These are phyloP conservation scores for Rhizodiscina lignyota DNA, from an alignment of 495 filamentous ascomycete genomes.

Conservation along the genomic window DNA sequence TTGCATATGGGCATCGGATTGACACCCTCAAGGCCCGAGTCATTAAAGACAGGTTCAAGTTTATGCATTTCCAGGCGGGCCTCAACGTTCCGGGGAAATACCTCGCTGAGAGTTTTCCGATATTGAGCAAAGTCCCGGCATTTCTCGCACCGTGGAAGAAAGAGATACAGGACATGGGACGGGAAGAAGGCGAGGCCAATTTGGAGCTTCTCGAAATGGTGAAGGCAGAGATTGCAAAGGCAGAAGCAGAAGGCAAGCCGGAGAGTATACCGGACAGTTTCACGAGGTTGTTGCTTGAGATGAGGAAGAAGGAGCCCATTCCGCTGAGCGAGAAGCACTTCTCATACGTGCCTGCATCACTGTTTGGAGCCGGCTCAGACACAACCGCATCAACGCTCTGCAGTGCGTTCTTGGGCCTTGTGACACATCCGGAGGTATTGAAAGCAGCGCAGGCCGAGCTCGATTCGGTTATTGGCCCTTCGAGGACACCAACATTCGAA, in stretches of 20 bases:
- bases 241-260: conserved; percentile 19
- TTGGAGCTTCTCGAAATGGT: conserved; percentile 36
- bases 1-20: conserved; percentile 45
- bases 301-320: conserved; percentile 27
- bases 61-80: conserved; percentile 40
- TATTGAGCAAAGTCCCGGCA: conserved; percentile 36
- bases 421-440: conserved; percentile 28
- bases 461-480: conserved; percentile 36
- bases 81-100: conserved; percentile 45
- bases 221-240: conserved; percentile 26
- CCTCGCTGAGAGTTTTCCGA: conserved; percentile 36
- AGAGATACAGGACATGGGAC: conserved; percentile 32
- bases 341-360: conserved; percentile 39
- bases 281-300: conserved; percentile 30
- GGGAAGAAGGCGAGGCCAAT: conserved; percentile 33
- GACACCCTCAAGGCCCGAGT: conserved; percentile 33
- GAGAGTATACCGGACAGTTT: conserved; percentile 29
- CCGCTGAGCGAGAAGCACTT: conserved; percentile 36
- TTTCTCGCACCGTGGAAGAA: conserved; percentile 42
- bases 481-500: conserved; percentile 30
- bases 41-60: conserved; percentile 34
- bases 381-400: conserved; percentile 44
- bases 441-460: conserved; percentile 35
- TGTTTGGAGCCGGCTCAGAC: conserved; percentile 51
- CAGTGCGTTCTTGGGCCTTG: conserved; percentile 42